These are phyloP conservation scores for Falciphora oryzae DNA, from an alignment of 2,329 filamentous ascomycete genomes.

Conservation along the genomic window DNA sequence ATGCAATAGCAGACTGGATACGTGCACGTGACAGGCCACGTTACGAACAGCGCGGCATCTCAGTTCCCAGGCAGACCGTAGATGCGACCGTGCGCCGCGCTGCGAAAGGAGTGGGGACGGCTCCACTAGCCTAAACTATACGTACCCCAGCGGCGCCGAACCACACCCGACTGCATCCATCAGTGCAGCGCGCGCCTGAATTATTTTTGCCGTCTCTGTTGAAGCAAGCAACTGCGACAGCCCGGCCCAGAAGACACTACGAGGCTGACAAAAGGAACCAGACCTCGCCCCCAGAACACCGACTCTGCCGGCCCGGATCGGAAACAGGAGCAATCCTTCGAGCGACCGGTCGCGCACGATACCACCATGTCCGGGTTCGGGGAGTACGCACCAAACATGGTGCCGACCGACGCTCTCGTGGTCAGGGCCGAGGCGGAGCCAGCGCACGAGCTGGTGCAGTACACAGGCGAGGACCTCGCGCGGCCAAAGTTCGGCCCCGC, in stretches of 20 bases:
- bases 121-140: not conserved
- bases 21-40: not conserved
- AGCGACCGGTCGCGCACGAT: not conserved
- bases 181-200: not conserved
- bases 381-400: constrained; percentile 62
- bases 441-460: constrained; percentile 56
- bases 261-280: not conserved
- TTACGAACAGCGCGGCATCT: not conserved
- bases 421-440: constrained; percentile 48
- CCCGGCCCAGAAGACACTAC: not conserved
- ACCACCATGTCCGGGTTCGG: constrained; percentile 51
- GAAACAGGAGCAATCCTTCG: not conserved
- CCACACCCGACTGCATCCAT: no score
- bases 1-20: not conserved
- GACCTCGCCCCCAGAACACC: not conserved
- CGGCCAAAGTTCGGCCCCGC: constrained; percentile 61
- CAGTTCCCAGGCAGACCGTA: no score
- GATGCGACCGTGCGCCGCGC: not conserved
- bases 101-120: not conserved
- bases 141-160: not conserved
- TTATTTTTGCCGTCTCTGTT: not conserved
- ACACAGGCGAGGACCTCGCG: constrained; percentile 67
- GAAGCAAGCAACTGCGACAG: not conserved
- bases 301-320: not conserved
- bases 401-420: constrained; percentile 57